Evolutionary conservation across 805 yeast species (phyloP), one percentile per base, ranked within the genome.

Genomic region (Ogataea zsoltii): DNA sequence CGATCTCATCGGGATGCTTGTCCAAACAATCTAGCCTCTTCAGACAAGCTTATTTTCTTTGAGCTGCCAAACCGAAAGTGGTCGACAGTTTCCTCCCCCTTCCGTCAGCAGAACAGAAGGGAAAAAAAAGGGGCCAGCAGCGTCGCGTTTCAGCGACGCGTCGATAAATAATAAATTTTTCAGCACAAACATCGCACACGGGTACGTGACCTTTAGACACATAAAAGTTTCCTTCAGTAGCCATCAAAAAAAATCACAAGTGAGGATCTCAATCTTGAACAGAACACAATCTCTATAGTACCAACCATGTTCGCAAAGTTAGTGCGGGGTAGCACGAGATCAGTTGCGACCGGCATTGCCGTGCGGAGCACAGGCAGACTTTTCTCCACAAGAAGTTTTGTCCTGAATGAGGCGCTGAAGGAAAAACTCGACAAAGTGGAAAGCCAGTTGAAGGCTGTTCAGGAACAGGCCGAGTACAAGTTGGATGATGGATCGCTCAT

Each of bases 401-500:
- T 36, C 13, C 30, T 34, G 31, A 41, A 48, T 19, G 34, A 31
- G 7, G 41, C 41, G 13, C 31, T 45, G 12, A 21, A 44, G 13
- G 40, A 43, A 4, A 43, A 47, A 26, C 42, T 56, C 14, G 31
- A 35, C 13, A 15, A 33, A 9, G 38, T 58, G n/a, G 52, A 57
- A 23, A 19, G 35, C 21, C 26, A 46, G 34, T 38, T 62, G 9
- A 31, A 41, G 13, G 21, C 46, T 26, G 40, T 53, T 2, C 45
- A 48, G 19, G 37, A 44, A 7, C 50, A 56, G 26, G 34, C 56
- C 6, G 46, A 49, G 2, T 39, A 42, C 13, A 49, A 48, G 13
- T 40, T 59, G 25, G 51, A 57, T 2, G 59, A 56, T 32, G 50
- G 50, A 16, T 55, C 60, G 13, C 63, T 82, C 21, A 77, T 77